phyloP scores from a whole-genome alignment of 345 rosid species.

The Pistacia atlantica region DNA sequence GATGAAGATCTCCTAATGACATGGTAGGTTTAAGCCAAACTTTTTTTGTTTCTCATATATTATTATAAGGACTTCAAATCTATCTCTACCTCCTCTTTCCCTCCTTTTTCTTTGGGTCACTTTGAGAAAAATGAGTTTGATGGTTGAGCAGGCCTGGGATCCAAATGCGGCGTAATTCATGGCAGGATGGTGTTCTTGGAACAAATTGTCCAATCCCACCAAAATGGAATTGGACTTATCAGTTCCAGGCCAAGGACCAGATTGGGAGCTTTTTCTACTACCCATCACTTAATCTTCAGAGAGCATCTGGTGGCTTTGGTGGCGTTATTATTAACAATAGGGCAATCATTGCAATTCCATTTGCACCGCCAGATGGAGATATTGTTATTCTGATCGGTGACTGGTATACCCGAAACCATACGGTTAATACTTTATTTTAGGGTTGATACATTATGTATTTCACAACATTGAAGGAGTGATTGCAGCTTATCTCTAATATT shows the following conservation, averaged over 20 bases:
- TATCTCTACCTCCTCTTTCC: neutral
- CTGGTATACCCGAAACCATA: conserved; percentile 82
- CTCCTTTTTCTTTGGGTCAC: neutral
- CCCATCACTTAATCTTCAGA: conserved; percentile 81
- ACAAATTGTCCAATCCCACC: conserved; percentile 86
- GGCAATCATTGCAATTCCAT: conserved; percentile 63
- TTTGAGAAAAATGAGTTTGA: conserved; percentile 10
- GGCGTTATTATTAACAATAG: conserved; percentile 73
- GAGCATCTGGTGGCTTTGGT: conserved; percentile 96
- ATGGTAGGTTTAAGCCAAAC: conserved; percentile 48
- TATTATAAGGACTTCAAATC: neutral
- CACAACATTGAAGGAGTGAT: neutral
- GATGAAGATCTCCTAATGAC: conserved; percentile 80
- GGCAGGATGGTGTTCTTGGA: conserved; percentile 93
- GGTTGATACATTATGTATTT: neutral
- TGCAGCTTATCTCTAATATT: conserved; percentile 11
- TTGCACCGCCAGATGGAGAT: conserved; percentile 78
- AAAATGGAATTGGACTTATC: conserved; percentile 70
- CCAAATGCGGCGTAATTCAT: conserved; percentile 80
- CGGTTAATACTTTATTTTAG: conserved; percentile 47
- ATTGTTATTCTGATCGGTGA: conserved; percentile 70
- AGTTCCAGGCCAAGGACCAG: conserved; percentile 94
- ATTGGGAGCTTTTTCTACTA: conserved; percentile 91
- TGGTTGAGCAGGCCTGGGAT: conserved; percentile 72
- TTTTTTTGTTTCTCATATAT: neutral